Percentiles rank a stretch among this genome's conserved stretches.
phyloP scores from a whole-genome alignment of 192 early-diverging fungal species.

The Piromyces sp. region DNA sequence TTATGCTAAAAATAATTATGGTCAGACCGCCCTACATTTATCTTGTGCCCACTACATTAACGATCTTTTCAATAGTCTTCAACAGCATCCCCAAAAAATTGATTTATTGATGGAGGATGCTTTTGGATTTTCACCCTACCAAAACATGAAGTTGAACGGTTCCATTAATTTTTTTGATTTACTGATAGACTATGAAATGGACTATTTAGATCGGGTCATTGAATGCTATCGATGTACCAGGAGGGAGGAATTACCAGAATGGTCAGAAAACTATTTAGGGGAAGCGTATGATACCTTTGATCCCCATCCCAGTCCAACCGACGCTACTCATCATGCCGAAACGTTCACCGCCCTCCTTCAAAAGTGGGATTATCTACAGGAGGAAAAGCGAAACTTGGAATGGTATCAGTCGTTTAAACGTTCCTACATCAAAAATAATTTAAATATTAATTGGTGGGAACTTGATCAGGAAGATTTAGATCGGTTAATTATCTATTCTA shows the following conservation, averaged over 20 bases:
- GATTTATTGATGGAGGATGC: not conserved
- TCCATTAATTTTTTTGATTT: not conserved
- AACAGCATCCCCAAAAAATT: not conserved
- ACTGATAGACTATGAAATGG: not conserved
- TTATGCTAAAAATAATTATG: not conserved
- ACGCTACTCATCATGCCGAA: too few species aligned
- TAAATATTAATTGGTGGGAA: too few species aligned
- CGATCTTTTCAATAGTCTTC: not conserved
- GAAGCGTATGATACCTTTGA: not conserved
- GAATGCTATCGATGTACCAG: not conserved
- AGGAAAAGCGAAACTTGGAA: too few species aligned
- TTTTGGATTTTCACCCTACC: not conserved
- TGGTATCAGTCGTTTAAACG: too few species aligned
- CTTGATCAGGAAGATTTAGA: too few species aligned
- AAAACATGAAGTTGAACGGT: not conserved
- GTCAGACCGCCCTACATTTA: not conserved
- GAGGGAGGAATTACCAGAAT: not conserved
- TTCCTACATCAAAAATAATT: too few species aligned
- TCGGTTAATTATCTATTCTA: too few species aligned
- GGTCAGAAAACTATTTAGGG: not conserved
- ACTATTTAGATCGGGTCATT: not conserved
- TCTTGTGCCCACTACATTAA: not conserved
- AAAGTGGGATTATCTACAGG: too few species aligned
- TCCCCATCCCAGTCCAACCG: not conserved
- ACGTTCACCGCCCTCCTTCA: too few species aligned